Evolutionary conservation across 1,284 basidiomycete species (phyloP), one percentile per base, ranked within the genome.

Genomic region (Trametes hirsuta): DNA sequence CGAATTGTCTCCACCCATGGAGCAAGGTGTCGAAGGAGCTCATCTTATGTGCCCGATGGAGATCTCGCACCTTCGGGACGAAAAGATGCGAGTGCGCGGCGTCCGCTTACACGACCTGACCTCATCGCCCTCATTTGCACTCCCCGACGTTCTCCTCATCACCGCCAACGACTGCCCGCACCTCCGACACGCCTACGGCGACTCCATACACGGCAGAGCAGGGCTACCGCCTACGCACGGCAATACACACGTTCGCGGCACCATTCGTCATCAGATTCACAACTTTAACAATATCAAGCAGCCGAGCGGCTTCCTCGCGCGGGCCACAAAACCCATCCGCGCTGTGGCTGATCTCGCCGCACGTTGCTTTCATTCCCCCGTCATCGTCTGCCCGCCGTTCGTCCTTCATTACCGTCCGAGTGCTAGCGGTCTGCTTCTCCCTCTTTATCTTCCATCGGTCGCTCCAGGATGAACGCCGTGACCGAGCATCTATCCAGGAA

Each of bases 401-500:
- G 12, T 12, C 30, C 30, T 30, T 30, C 30, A 30, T 30, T 30
- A 30, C 30, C 30, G 30, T 48, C 14, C 24, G 35, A n/a, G 47
- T 30, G 30, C 8, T 36, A 30, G 34, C 30, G 14, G 48, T 39
- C 36, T 45, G 25, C 49, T 54, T 36, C 41, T 41, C 39, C 22
- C 45, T 25, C 21, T 18, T 10, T 54, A 25, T 14, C n/a, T 30
- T 42, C 21, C 37, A 25, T 35, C 41, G 8, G n/a, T 1, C 30
- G n/a, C 25, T 30, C 15, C 50, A 14, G 18, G 53, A 68, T 69
- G 65, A 64, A 64, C 47, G 58, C 64, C 21, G 62, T 66, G 10
- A 55, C 68, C 22, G 71, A 68, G 36, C 64, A 67, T 30, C 53
- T 69, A 24, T 51, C 69, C 12, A 67, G 61, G 37, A 73, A 67